phyloP scores from a whole-genome alignment of 2,329 filamentous ascomycete genomes.

The Neopestalotiopsis clavispora region DNA sequence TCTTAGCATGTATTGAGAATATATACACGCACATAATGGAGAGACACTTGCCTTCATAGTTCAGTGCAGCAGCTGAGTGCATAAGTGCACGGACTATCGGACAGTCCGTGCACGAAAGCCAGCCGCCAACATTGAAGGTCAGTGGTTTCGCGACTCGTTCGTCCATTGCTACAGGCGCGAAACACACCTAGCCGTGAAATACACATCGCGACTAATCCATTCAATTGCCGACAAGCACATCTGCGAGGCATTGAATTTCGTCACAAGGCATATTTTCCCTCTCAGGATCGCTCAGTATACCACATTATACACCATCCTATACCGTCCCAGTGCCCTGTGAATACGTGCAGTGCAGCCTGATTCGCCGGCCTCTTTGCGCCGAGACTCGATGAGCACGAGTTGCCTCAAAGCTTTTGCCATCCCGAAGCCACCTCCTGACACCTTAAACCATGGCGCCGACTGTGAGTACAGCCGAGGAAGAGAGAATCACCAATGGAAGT shows the following conservation, averaged over 20 bases:
- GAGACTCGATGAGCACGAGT: neutral
- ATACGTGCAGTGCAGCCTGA: neutral
- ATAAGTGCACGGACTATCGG: neutral
- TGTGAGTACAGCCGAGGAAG: neutral
- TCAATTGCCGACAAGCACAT: neutral
- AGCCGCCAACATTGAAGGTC: neutral
- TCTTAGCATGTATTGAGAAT: too few species aligned
- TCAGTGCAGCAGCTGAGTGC: too few species aligned
- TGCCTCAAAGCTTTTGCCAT: neutral
- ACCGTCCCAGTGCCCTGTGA: neutral
- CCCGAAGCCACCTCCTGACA: neutral
- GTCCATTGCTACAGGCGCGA: neutral
- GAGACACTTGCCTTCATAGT: too few species aligned
- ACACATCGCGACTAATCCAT: neutral
- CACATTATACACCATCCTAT: neutral
- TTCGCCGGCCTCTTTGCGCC: neutral
- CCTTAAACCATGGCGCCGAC: conserved; percentile 11
- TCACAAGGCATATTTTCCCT: neutral
- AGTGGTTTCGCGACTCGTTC: conserved; percentile 8
- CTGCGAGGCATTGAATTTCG: neutral
- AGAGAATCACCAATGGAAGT: neutral
- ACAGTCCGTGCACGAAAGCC: neutral
- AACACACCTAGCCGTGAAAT: neutral
- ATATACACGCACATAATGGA: too few species aligned
- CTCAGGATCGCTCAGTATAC: neutral